Conservation (phyloP, 768 basidiomycete species). For the Kondoa subrosea region DNA sequence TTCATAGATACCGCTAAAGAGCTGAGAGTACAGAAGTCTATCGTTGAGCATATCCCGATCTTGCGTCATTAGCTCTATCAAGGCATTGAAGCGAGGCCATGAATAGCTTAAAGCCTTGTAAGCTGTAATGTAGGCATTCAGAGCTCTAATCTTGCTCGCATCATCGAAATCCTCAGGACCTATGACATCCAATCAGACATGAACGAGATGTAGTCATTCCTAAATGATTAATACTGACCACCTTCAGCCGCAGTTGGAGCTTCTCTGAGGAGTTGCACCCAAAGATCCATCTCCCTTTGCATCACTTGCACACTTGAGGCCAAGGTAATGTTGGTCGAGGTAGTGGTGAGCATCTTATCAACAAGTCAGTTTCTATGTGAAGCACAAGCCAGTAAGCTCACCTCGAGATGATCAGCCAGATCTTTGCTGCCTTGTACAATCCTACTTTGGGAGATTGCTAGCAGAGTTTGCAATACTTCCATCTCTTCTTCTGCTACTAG, state of each 20-base stretch:
- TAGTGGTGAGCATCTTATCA: background rate
- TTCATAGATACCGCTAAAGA: background rate
- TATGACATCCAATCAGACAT: no score
- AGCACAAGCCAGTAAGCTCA: background rate
- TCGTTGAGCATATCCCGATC: background rate
- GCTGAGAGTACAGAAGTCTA: background rate
- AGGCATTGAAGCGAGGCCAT: background rate
- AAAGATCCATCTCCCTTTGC: background rate
- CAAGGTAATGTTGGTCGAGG: background rate
- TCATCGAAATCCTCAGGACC: background rate
- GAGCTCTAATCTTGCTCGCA: background rate
- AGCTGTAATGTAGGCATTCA: background rate
- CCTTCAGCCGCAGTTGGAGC: background rate
- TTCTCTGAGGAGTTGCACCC: background rate
- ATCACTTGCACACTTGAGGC: background rate
- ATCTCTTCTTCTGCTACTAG: background rate
- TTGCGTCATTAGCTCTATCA: background rate
- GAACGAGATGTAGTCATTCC: background rate
- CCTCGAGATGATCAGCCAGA: background rate
- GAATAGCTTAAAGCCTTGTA: background rate
- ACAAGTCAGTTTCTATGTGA: background rate
- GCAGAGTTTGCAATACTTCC: background rate
- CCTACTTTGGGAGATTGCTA: background rate
- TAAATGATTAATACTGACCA: background rate
- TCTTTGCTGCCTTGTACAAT: background rate